A percentile compares a stretch with the other conserved stretches of the same genome.
These are phyloP conservation scores for Lipomyces spencermartinsiae DNA, from an alignment of 805 yeast genomes.

Conservation along the genomic window DNA sequence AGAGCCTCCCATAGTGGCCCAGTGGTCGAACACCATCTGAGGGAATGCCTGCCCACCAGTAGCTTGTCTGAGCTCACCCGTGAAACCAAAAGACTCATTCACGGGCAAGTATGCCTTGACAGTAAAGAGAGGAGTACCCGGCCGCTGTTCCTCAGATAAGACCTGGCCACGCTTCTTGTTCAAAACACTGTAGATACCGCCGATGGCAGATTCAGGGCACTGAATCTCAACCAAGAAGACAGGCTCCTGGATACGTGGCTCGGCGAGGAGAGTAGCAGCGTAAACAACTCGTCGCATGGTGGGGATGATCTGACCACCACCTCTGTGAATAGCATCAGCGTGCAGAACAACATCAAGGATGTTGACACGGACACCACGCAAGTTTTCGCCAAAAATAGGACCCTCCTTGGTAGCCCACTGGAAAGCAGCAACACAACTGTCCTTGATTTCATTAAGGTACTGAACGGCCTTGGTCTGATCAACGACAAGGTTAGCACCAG, in stretches of 20 bases:
- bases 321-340: constrained; percentile 99
- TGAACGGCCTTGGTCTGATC: constrained; percentile 99
- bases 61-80: constrained; percentile 99
- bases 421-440: constrained; percentile 99
- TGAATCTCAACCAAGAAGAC: constrained; percentile 98
- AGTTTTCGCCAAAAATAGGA: constrained; percentile 95
- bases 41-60: constrained; percentile 99
- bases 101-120: constrained; percentile 99
- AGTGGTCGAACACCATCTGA: constrained; percentile 99
- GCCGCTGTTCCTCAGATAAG: constrained; percentile 98
- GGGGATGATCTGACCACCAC: constrained; percentile 99
- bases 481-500: constrained; percentile 97
- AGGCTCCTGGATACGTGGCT: constrained; percentile 99
- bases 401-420: constrained; percentile 99
- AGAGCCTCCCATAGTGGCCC: constrained; percentile 91
- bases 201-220: constrained; percentile 99
- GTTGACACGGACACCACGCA: constrained; percentile 97
- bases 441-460: constrained; percentile 98
- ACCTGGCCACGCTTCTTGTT: constrained; percentile 99
- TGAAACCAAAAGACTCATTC: constrained; percentile 99
- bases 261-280: constrained; percentile 97
- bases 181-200: constrained; percentile 99
- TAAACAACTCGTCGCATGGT: constrained; percentile 99
- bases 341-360: constrained; percentile 98
- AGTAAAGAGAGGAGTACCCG: constrained; percentile 99